Percentiles rank a stretch among this genome's conserved stretches.
These are phyloP conservation scores for Alisma plantagoaquatica DNA, from an alignment of 106 monocot genomes.

Conservation along the genomic window DNA sequence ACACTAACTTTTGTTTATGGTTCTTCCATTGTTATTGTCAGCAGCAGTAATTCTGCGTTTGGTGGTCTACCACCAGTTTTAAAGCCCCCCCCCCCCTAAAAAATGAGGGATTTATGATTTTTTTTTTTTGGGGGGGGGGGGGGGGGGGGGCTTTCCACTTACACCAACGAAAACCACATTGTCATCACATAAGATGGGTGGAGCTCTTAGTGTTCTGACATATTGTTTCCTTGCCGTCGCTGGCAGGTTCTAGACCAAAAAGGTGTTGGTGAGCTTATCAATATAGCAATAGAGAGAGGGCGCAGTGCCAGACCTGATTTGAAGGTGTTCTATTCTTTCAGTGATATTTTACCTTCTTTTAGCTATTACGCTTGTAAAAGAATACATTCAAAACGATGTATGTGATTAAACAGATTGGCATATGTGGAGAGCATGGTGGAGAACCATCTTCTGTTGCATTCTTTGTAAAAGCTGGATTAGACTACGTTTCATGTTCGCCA, in stretches of 20 bases:
- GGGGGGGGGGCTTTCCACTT: too few species aligned
- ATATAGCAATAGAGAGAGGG: constrained; percentile 79
- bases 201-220: too few species aligned
- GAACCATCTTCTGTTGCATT: constrained; percentile 94
- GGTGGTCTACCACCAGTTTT: too few species aligned
- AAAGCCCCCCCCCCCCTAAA: background rate
- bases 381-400: background rate
- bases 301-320: constrained; percentile 58
- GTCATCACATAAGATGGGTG: too few species aligned
- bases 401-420: constrained; percentile 49
- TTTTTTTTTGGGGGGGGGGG: background rate
- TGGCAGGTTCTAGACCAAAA: constrained; percentile 80
- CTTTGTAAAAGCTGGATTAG: constrained; percentile 74
- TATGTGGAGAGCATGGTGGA: constrained; percentile 95
- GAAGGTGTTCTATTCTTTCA: constrained; percentile 34
- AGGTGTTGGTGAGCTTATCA: constrained; percentile 81
- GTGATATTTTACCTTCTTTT: background rate
- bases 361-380: background rate
- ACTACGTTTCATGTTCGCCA: constrained; percentile 95
- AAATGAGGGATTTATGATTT: background rate
- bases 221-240: too few species aligned
- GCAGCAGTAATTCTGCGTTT: too few species aligned
- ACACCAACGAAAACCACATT: too few species aligned
- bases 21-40: too few species aligned
- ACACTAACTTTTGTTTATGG: too few species aligned